Evolutionary conservation across 306 rosid genomes (phyloP), one percentile per base, ranked within the genome.

Genomic region (Cucurbita pepo): DNA sequence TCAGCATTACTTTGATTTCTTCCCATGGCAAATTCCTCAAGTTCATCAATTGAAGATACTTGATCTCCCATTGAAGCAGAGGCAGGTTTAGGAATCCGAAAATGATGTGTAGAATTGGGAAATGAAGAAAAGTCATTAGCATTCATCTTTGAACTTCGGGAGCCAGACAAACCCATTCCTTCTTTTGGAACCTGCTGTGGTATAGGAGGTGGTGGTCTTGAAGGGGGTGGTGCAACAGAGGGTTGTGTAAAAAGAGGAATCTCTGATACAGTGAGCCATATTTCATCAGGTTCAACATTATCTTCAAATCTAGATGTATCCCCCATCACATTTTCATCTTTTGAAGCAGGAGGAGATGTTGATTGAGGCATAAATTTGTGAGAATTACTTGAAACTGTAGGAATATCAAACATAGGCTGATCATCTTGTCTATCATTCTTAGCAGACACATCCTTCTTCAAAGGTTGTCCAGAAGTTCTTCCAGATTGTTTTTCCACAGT

Each of bases 191-290:
- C 82, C 60, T 88, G 84, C 75, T 85, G 92, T 3, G 99, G 97
- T 45, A 86, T 81, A 60, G 99, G 99, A 78, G 99, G 99, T 56
- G 97, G 99, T 67, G 99, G 97, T 76, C 99, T 88, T 78, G 97
- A 91, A 61, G 99, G 99, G 60, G 99, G 97, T 54, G 97, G 99
- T 79, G 97, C 96, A 85, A 77, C 70, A n/a, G 97, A 91, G 58
- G 99, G 96, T 63, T 84, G 96, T 55, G 99, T 95, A 77, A 82
- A 80, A 79, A 95, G 96, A 74, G 96, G 97, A 82, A 95, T 80
- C 84, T 95, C 97, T 40, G 96, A 91, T 57, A 91, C 99, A 1
- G 91, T 89, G 79, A 95, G 87, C 99, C 99, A 95, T 78, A 88
- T 52, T 79, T 86, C 88, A 57, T 93, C 90, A 14, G 88, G 76